Evolutionary conservation across 2,329 filamentous ascomycete species (phyloP).

Genomic region (Talaromyces marneffei): DNA sequence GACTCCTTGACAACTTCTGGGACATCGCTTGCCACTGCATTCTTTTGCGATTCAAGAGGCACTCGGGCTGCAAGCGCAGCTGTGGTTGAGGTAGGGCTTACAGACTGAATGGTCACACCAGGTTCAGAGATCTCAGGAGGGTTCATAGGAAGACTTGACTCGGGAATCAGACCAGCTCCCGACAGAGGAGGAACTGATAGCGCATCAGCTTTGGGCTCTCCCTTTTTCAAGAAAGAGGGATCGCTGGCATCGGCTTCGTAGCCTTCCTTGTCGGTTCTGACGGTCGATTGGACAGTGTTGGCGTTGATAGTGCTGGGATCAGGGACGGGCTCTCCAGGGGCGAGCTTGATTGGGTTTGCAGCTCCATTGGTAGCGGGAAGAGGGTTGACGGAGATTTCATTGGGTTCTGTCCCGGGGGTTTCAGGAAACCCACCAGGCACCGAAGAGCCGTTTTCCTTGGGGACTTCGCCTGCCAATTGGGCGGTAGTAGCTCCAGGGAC

Average conservation of each 20-base stretch:
- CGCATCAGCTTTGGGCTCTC: slow-evolving; percentile 34
- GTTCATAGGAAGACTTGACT: slow-evolving; percentile 72
- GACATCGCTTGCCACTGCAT: slow-evolving; percentile 26
- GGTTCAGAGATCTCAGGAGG: slow-evolving; percentile 21
- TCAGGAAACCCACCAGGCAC: slow-evolving; percentile 66
- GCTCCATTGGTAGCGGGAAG: slow-evolving; percentile 53
- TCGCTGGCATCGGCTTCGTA: slow-evolving; percentile 68
- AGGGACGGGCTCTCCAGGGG: slow-evolving; percentile 76
- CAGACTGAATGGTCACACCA: slow-evolving; percentile 45
- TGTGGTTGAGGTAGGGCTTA: slow-evolving; percentile 44
- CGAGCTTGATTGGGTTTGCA: slow-evolving; percentile 74
- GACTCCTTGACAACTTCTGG: slow-evolving; percentile 44
- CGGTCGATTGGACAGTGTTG: slow-evolving; percentile 64
- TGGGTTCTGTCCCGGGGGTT: slow-evolving; percentile 56
- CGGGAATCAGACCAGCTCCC: slow-evolving; percentile 63
- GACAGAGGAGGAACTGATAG: slow-evolving; percentile 52
- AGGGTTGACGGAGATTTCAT: slow-evolving; percentile 48
- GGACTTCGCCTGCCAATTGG: slow-evolving; percentile 37
- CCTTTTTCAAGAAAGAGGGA: slow-evolving; percentile 43
- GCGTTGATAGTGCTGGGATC: slow-evolving; percentile 57
- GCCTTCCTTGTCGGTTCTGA: slow-evolving; percentile 68
- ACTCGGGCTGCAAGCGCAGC: slow-evolving; percentile 41
- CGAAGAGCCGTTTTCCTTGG: slow-evolving; percentile 36
- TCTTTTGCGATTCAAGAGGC: slow-evolving; percentile 36
- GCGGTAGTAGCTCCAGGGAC: slow-evolving; percentile 67